Evolutionary conservation across 1,139 yeast genomes (phyloP).

Genomic region (Hemisphaericaspora subhashii): DNA sequence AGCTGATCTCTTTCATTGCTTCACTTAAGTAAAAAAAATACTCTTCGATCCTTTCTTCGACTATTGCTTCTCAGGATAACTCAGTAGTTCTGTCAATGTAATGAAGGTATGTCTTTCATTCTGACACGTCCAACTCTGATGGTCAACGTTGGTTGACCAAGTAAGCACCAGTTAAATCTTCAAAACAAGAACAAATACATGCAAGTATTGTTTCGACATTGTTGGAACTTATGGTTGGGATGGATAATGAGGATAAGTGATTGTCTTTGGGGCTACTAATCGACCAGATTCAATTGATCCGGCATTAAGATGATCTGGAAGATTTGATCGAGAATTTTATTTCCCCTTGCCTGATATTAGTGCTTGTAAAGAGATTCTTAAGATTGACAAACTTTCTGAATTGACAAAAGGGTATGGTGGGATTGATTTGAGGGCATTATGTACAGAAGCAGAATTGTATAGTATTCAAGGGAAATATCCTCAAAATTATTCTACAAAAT

Average conservation of each 20-base stretch:
- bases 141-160: too few species aligned
- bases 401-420: slow-evolving; percentile 97
- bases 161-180: slow-evolving; percentile 93
- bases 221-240: slow-evolving; percentile 97
- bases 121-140: too few species aligned
- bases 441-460: slow-evolving; percentile 93
- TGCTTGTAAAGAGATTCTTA: slow-evolving; percentile 75
- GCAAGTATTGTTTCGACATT: slow-evolving; percentile 95
- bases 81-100: too few species aligned
- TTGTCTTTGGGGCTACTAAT: slow-evolving; percentile 97
- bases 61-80: too few species aligned
- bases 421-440: slow-evolving; percentile 90
- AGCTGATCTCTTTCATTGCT: too few species aligned
- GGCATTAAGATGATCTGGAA: slow-evolving; percentile 93
- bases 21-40: too few species aligned
- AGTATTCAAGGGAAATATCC: slow-evolving; percentile 93
- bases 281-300: slow-evolving; percentile 98
- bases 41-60: too few species aligned
- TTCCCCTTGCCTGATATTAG: slow-evolving; percentile 87
- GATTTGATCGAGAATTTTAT: slow-evolving; percentile 95
- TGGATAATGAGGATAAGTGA: slow-evolving; percentile 98
- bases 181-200: slow-evolving; percentile 96
- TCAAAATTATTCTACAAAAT: slow-evolving; percentile 79
- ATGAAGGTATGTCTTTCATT: too few species aligned
- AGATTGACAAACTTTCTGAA: slow-evolving; percentile 70